Evolutionary conservation across 129 eudicot genomes (phyloP), one percentile per base, ranked within the genome.

Genomic region (Tanacetum coccineum): DNA sequence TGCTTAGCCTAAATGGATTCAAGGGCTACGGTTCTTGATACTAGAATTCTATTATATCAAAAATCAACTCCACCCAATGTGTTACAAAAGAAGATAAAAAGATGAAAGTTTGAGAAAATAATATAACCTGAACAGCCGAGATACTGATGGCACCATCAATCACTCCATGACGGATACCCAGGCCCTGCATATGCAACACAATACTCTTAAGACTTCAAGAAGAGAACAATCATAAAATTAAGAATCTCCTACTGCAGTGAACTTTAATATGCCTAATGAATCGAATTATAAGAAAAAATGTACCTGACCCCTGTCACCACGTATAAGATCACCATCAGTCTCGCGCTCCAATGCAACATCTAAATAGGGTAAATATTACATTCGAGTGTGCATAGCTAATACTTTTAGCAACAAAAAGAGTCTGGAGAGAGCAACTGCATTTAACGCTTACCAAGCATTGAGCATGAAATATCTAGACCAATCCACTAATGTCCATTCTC

Each of bases 291-390:
- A 20, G 25, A 13, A 72, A 1, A 25, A 63, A 21, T 64, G 50
- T 74, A 92, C 98, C 96, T 93, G 95, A 36, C 99, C 96, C 99
- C 89, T 89, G 81, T 93, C 99, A 66, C 79, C 88, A 60, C 84
- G 96, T 55, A 93, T 68, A 72, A 93, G 95, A 74, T 86, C 99
- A 52, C 96, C 96, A 49, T 82, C 96, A 39, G 75, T 83, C 72
- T 93, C 99, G 21, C 99, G 81, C 86, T n/a, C n/a, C n/a, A n/a
- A n/a, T n/a, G n/a, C n/a, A n/a, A n/a, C n/a, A n/a, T n/a, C n/a
- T n/a, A n/a, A n/a, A n/a, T n/a, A n/a, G n/a, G n/a, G n/a, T n/a
- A n/a, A n/a, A n/a, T n/a, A n/a, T n/a, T n/a, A n/a, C n/a, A n/a
- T n/a, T n/a, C n/a, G n/a, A n/a, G n/a, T n/a, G n/a, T n/a, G n/a